phyloP scores from a whole-genome alignment of 176 grass and related monocot genomes.

The Bonia amplexicaulis region DNA sequence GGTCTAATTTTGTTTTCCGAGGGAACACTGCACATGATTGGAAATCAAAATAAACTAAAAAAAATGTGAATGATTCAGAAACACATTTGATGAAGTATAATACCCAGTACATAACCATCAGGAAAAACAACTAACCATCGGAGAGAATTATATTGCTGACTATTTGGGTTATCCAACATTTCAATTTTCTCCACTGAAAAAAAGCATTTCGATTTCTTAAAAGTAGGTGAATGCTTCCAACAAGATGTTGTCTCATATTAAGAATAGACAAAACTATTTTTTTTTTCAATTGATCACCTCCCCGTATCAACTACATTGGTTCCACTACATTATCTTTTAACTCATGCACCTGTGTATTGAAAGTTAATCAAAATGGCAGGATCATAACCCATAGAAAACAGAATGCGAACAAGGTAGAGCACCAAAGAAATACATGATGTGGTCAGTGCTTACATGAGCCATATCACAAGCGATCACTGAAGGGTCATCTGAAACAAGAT shows the following conservation, averaged over 20 bases:
- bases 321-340: neutral
- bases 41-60: neutral
- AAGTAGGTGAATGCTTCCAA: neutral
- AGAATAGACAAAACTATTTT: neutral
- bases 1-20: neutral
- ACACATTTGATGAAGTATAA: neutral
- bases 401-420: neutral
- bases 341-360: neutral
- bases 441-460: conserved; percentile 74
- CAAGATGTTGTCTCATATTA: neutral
- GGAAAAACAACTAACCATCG: neutral
- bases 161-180: neutral
- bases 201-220: no score
- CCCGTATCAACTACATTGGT: neutral
- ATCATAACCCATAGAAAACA: neutral
- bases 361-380: neutral
- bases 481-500: conserved; percentile 85
- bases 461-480: conserved; percentile 93
- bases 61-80: neutral
- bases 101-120: neutral
- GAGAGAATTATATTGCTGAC: neutral
- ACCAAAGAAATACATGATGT: neutral
- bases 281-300: neutral
- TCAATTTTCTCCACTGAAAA: neutral
- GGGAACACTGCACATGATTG: neutral